Conservation (phyloP, 768 basidiomycete genomes). For the Chalciporus chontae region DNA sequence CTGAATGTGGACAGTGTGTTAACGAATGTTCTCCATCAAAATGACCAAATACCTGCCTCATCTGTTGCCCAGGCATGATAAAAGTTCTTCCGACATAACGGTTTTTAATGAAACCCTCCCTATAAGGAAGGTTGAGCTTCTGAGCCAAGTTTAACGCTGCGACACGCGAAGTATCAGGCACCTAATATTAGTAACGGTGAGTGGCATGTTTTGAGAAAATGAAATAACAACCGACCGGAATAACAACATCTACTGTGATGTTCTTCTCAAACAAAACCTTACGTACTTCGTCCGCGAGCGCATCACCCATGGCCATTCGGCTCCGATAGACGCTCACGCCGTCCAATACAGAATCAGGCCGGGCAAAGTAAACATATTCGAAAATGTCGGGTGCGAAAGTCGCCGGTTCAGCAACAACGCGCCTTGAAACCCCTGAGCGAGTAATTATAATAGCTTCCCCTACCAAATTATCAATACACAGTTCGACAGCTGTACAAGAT, state of each 20-base stretch:
- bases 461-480: constrained; percentile 26
- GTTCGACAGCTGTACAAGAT: not conserved
- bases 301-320: constrained; percentile 99
- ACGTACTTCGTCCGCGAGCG: constrained; percentile 83
- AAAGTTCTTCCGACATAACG: constrained; percentile 97
- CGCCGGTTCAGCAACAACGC: constrained; percentile 64
- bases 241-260: constrained; percentile 88
- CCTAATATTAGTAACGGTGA: constrained; percentile 38
- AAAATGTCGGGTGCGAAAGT: constrained; percentile 97
- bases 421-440: constrained; percentile 66
- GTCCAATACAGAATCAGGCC: constrained; percentile 96
- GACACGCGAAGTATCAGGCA: constrained; percentile 95
- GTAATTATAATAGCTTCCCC: constrained; percentile 98
- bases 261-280: constrained; percentile 64
- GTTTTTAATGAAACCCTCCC: constrained; percentile 99
- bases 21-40: not conserved
- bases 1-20: constrained; percentile 36
- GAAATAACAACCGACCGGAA: constrained; percentile 55
- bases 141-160: constrained; percentile 96
- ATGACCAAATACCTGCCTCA: constrained; percentile 52
- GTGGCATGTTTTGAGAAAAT: not conserved
- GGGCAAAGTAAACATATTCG: constrained; percentile 97
- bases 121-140: constrained; percentile 82
- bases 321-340: constrained; percentile 96
- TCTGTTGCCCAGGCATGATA: constrained; percentile 99